A percentile compares a stretch with the other conserved stretches of the same genome.
These are phyloP conservation scores for Nemophila menziesii DNA, from an alignment of 257 asterid genomes.

Conservation along the genomic window DNA sequence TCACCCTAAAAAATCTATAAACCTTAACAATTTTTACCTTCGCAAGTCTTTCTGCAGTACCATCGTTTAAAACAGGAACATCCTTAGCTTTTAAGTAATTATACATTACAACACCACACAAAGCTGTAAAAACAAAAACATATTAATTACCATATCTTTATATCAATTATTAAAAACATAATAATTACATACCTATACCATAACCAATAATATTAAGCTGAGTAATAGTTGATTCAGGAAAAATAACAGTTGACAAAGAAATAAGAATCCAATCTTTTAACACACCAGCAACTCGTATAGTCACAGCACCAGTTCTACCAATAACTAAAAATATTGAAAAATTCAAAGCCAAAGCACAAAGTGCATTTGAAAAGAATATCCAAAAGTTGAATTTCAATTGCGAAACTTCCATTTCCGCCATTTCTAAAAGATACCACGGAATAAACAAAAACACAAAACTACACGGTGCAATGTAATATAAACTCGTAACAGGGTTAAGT, in stretches of 20 bases:
- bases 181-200: conserved; percentile 60
- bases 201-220: conserved; percentile 76
- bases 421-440: conserved; percentile 97
- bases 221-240: conserved; percentile 91
- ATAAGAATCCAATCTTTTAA: conserved; percentile 96
- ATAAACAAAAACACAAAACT: conserved; percentile 84
- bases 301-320: conserved; percentile 99
- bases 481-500: conserved; percentile 88
- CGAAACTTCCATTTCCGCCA: conserved; percentile 80
- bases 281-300: conserved; percentile 95
- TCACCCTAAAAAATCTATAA: not conserved
- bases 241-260: conserved; percentile 79
- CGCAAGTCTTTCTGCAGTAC: conserved; percentile 37
- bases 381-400: conserved; percentile 79
- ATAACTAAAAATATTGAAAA: conserved; percentile 87
- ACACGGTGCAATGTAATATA: conserved; percentile 97
- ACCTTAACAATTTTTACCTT: conserved; percentile 36
- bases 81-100: conserved; percentile 59
- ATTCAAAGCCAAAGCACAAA: conserved; percentile 88
- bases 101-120: conserved; percentile 74
- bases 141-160: conserved; percentile 4
- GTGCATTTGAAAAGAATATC: conserved; percentile 98
- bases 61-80: conserved; percentile 33
- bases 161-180: conserved; percentile 5
- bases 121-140: conserved; percentile 37